These are phyloP conservation scores for Malus fusca DNA, from an alignment of 306 rosid species.

Conservation along the genomic window DNA sequence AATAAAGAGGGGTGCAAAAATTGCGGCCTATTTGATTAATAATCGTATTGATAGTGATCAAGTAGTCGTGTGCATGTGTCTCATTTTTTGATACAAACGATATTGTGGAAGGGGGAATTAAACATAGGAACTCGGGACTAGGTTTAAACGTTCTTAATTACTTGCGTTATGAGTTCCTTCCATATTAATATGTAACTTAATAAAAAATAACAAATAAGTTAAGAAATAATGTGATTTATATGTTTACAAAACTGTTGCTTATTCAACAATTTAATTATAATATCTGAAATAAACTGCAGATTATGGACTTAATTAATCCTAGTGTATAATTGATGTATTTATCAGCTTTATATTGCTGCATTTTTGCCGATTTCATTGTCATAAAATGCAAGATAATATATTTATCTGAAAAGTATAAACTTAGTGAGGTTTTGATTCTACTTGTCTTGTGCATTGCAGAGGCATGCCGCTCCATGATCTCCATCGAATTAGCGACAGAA, in stretches of 20 bases:
- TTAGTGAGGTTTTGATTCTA: neutral
- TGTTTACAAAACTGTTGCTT: neutral
- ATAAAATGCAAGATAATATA: neutral
- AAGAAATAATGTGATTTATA: neutral
- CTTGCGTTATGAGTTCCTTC: no score
- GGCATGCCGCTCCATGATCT: conserved; percentile 40
- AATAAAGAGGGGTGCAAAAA: neutral
- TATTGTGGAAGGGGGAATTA: neutral
- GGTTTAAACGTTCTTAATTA: no score
- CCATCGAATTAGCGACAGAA: conserved; percentile 23
- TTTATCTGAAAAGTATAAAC: neutral
- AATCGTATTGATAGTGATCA: neutral
- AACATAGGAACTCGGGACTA: no score
- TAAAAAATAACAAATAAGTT: no score
- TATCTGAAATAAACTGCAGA: conserved; percentile 15
- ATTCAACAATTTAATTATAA: neutral
- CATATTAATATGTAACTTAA: neutral
- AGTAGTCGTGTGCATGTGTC: neutral
- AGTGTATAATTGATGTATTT: neutral
- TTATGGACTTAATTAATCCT: neutral
- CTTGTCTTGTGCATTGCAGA: conserved; percentile 2
- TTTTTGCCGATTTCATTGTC: neutral
- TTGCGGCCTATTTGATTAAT: neutral
- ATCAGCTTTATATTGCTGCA: neutral
- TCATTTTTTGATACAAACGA: no score